Base-by-base conservation (phyloP, 371 early-diverging fungal genomes). In the Phascolomyces articulosus region DNA sequence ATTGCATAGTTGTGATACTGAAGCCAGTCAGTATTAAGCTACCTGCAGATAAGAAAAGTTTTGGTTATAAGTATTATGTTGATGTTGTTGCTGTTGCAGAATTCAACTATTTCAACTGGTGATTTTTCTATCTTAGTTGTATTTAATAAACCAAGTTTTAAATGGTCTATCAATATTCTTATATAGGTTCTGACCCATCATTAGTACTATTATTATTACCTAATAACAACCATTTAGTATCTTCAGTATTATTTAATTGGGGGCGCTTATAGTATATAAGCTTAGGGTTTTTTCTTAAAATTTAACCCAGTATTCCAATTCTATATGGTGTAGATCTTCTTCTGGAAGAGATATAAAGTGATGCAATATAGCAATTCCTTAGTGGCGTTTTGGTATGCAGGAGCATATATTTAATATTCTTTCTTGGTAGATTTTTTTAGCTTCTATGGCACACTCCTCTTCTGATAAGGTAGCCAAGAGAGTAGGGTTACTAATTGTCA, bases 1-100 rank as follows among this genome's bases (percentile, higher is more conserved):
- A 16, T 21, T 4, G 54, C 54, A 21, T 54, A 62, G 53, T 18
- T 54, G 55, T 62, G 62, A 28, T 54, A 47, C 28, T 62, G 62
- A n/a, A 24, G 29, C 62, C 62, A 62, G 29, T 31, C 26, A 28
- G 55, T 54, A 51, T 38, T 6, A 0, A 62, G 55, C 24, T 26
- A 38, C 15, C 62, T 55, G 11, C 21, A 10, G 13, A 31, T 23
- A 2, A 55, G 55, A 21, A 23, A 40, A 3, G 62, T 62, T 55
- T 62, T 55, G 4, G 62, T 62, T 4, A 55, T 3, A 27, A 55
- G 48, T 27, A 44, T 40, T 40, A 44, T 11, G 41, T 58, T 44
- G 18, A 58, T 58, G 41, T 40, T 26, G 10, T 41, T 16, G 2
- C 41, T 10, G 10, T 38, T 44, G 13, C 59, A 58, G 38, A 26